Percentiles rank a stretch among this genome's conserved stretches.
Conservation (phyloP, 352 stramenopile species). For the Pythium oligandrum region DNA sequence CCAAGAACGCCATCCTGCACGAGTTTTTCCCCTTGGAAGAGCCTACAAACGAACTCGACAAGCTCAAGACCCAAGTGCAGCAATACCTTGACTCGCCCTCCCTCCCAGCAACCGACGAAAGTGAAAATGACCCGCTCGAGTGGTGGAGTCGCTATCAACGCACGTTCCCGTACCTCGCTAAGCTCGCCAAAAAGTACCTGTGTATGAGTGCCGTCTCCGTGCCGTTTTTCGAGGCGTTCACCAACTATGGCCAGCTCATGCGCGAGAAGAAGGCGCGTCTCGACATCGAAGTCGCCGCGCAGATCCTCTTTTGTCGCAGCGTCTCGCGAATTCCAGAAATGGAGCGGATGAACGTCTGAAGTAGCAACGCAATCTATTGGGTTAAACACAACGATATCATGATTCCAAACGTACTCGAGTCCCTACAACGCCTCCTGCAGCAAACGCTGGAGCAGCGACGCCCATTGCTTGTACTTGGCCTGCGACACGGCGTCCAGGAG, state of each 20-base stretch:
- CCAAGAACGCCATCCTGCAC: slow-evolving; percentile 34
- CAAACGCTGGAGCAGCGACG: slow-evolving; percentile 6
- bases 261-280: slow-evolving; percentile 69
- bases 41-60: slow-evolving; percentile 44
- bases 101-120: slow-evolving; percentile 57
- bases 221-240: slow-evolving; percentile 75
- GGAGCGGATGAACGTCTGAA: slow-evolving; percentile 70
- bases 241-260: slow-evolving; percentile 74
- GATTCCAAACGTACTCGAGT: no score
- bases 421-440: no score
- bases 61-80: slow-evolving; percentile 58
- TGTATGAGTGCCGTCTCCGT: slow-evolving; percentile 74
- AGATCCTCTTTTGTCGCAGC: slow-evolving; percentile 77
- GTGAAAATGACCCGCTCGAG: slow-evolving; percentile 72
- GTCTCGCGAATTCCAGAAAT: slow-evolving; percentile 79
- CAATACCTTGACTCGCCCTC: slow-evolving; percentile 69
- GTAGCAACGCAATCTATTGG: no score
- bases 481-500: slow-evolving; percentile 17
- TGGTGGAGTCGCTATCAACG: slow-evolving; percentile 80
- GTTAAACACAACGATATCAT: no score
- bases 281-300: slow-evolving; percentile 72
- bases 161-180: slow-evolving; percentile 58
- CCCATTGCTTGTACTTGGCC: slow-evolving; percentile 22
- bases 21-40: slow-evolving; percentile 65
- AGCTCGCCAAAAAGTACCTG: slow-evolving; percentile 69